phyloP scores from a whole-genome alignment of 306 rosid species.

The Quillaja saponaria region DNA sequence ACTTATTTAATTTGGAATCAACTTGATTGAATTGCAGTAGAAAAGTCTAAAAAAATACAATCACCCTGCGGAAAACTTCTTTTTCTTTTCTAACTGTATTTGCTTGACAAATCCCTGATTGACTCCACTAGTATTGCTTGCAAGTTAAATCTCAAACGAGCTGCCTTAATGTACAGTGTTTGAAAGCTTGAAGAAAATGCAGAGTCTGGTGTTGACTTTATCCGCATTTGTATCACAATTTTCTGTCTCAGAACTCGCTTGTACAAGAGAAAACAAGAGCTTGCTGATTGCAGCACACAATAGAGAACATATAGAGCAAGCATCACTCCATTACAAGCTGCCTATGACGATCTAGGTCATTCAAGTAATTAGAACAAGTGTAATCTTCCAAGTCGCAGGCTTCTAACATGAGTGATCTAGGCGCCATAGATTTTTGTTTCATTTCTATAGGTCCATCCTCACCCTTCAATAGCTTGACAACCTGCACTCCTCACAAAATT shows the following conservation, averaged over 20 bases:
- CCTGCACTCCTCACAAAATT: slow-evolving; percentile 37
- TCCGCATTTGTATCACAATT: slow-evolving; percentile 23
- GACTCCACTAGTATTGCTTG: slow-evolving; percentile 15
- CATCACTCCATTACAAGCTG: slow-evolving; percentile 74
- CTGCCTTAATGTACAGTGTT: slow-evolving; percentile 21
- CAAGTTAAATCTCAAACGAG: slow-evolving; percentile 28
- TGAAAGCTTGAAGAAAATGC: slow-evolving; percentile 22
- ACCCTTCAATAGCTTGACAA: slow-evolving; percentile 59
- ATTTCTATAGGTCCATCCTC: slow-evolving; percentile 45
- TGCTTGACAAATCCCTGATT: not conserved
- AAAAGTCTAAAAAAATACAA: slow-evolving; percentile 6
- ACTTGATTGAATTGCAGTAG: slow-evolving; percentile 13
- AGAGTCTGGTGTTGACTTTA: slow-evolving; percentile 31
- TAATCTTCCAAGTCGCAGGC: slow-evolving; percentile 85
- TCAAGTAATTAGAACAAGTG: slow-evolving; percentile 77
- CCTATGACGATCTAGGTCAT: slow-evolving; percentile 79
- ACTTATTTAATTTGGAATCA: not conserved
- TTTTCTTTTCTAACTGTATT: not conserved
- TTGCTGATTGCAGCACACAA: not conserved
- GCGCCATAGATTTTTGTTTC: slow-evolving; percentile 31
- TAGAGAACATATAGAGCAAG: not conserved
- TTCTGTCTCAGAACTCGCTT: slow-evolving; percentile 27
- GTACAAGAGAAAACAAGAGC: slow-evolving; percentile 20
- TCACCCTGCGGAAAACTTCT: slow-evolving; percentile 14
- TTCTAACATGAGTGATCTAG: slow-evolving; percentile 53